Evolutionary conservation across 768 basidiomycete genomes (phyloP), one percentile per base, ranked within the genome.

Genomic region (Leccinum ochraceum): DNA sequence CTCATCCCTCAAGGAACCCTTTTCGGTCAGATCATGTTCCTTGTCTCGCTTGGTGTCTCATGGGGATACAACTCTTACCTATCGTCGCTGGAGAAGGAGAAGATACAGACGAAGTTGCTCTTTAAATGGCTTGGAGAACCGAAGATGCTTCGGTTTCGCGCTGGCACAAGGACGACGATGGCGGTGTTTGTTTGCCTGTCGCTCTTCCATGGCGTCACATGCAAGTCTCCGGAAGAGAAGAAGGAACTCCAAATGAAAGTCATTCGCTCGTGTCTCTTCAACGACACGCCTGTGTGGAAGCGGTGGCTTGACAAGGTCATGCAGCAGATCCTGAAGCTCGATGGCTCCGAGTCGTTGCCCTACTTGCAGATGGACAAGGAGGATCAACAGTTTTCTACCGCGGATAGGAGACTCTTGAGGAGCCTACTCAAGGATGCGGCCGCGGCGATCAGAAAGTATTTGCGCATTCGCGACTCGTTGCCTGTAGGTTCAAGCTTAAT

Each of bases 11-110:
- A 74, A 61, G 69, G 68, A 9, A 42, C 62, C 3, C 67, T 76
- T 3, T 77, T 77, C 14, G 76, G 77, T 5, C 76, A 77, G 52
- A 59, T 70, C 52, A 67, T 77, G 72, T 77, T 77, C 54, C 56
- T 74, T 22, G 6, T 57, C 8, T 70, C 75, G 7, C 65, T 78
- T 50, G 67, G 56, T 5, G 63, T 66, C 2, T 78, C 75, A 0
- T 78, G 77, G 77, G 57, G 20, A 10, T 74, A 78, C 28, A 78
- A 74, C 39, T 66, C 69, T 0, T 75, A 68, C 51, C 61, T 75
- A 4, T 69, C 75, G 4, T 73, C 70, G 2, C 57, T 80, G 71
- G 78, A 81, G 62, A 71, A 64, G 36, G 66, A 69, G 54, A 71
- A 66, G 56, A 63, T 68, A 53, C 69, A 74, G 51, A 49, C 42